Evolutionary conservation across 176 grass and related monocot species (phyloP), one percentile per base, ranked within the genome.

Genomic region (Lolium multiflorum): DNA sequence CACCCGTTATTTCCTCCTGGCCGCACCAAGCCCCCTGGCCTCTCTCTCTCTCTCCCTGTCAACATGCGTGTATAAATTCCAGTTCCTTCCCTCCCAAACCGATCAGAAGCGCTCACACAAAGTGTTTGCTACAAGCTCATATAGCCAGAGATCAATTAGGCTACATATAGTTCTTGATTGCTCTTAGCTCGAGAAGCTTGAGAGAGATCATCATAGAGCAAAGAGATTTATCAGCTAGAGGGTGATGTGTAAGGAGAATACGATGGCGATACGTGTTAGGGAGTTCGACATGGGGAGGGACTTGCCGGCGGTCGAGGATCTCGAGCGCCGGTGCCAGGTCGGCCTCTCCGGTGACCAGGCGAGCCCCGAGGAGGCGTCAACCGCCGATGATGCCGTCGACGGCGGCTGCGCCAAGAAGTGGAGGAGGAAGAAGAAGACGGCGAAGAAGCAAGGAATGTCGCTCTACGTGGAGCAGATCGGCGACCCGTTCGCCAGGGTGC

Each of bases 271-370:
- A 77, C 84, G 77, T 51, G 93, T 95, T 58, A 87, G 93, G 51
- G 88, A 89, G 88, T 92, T 95, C 16, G 72, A 92, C 43, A 78
- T 92, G 88, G 83, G 75, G 86, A 91, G 60, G 58, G 93, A 95
- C 72, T 57, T 90, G 28, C 57, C 50, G 18, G 84, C 86, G 11
- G 72, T 92, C 25, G 90, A 91, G 90, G 93, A 87, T 77, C 86
- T 95, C 9, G 93, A 95, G 83, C 86, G 48, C 7, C 88, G 51
- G 41, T 95, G 93, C 79, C 88, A 95, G 43, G 88, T 90, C 76
- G 88, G 88, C 51, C 78, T 89, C 17, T 90, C 70, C 15, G 79
- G 76, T 24, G 77, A 90, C 61, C 86, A 81, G 74, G 51, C 14
- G 25, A 3, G 28, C 4, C 26, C 61, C 1, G 61, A 64, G 1